Evolutionary conservation across 2,329 filamentous ascomycete species (phyloP).

Genomic region (Parastagonospora avenae): DNA sequence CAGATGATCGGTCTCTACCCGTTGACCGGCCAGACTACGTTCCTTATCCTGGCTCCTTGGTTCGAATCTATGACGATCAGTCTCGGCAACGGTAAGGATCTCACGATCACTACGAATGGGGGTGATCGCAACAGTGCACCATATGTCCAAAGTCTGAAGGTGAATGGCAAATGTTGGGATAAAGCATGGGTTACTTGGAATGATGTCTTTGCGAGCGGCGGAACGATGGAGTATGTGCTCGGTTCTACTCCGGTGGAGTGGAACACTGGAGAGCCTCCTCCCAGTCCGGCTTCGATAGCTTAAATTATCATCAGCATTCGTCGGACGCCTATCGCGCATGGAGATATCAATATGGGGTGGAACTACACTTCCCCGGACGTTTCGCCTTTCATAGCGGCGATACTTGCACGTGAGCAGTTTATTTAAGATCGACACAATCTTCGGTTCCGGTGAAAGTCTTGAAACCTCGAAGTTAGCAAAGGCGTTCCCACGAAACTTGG

Average conservation of each 20-base stretch:
- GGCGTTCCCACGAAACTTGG: too few species aligned
- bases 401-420: too few species aligned
- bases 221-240: slow-evolving; percentile 68
- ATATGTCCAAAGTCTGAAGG: slow-evolving; percentile 69
- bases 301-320: neutral
- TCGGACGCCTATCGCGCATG: too few species aligned
- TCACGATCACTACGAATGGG: slow-evolving; percentile 61
- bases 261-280: slow-evolving; percentile 65
- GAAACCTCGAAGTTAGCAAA: too few species aligned
- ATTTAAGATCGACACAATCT: too few species aligned
- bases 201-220: slow-evolving; percentile 66
- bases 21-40: slow-evolving; percentile 70
- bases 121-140: slow-evolving; percentile 53
- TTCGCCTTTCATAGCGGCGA: too few species aligned
- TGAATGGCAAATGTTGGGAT: slow-evolving; percentile 68
- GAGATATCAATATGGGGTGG: too few species aligned
- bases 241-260: slow-evolving; percentile 60
- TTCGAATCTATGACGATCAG: slow-evolving; percentile 61
- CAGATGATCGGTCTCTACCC: slow-evolving; percentile 41
- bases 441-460: too few species aligned
- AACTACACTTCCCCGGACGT: too few species aligned
- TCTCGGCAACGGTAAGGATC: slow-evolving; percentile 59
- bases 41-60: slow-evolving; percentile 60
- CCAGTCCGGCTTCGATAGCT: slow-evolving; percentile 59
- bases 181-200: slow-evolving; percentile 70